Conservation (phyloP, 2,329 filamentous ascomycete species). For the Alternaria alternata region DNA sequence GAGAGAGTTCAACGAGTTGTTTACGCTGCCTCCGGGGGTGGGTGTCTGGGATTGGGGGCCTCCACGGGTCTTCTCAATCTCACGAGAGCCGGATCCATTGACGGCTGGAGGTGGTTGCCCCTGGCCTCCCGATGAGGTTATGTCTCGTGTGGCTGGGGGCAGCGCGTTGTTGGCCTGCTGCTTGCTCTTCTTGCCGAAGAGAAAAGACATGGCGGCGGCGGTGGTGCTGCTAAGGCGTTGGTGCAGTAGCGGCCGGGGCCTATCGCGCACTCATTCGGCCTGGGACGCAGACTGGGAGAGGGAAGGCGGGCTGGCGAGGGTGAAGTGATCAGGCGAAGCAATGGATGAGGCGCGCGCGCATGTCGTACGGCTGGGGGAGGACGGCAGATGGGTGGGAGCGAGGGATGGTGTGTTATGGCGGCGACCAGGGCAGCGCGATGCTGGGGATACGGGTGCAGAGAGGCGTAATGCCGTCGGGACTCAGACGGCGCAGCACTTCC, state of each 20-base stretch:
- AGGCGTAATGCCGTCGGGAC: background rate
- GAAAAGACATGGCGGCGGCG: conserved; percentile 58
- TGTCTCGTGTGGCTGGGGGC: conserved; percentile 64
- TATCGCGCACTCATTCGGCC: conserved; percentile 46
- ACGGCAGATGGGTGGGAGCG: conserved; percentile 5
- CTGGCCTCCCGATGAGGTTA: conserved; percentile 64
- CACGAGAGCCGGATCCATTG: conserved; percentile 56
- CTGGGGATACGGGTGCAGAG: conserved; percentile 9
- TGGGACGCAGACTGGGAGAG: conserved; percentile 2
- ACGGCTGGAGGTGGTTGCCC: conserved; percentile 48
- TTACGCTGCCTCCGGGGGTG: conserved; percentile 77
- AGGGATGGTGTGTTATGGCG: too few species aligned
- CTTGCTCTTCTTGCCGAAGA: conserved; percentile 60
- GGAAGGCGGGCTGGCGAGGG: background rate
- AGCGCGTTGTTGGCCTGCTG: conserved; percentile 53
- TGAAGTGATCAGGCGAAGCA: conserved; percentile 12
- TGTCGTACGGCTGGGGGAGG: conserved; percentile 18
- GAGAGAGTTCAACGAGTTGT: conserved; percentile 72
- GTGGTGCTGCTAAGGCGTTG: conserved; percentile 23
- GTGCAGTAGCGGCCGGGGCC: conserved; percentile 33
- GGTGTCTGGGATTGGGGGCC: conserved; percentile 58
- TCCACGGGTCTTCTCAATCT: conserved; percentile 51
- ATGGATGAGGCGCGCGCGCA: conserved; percentile 19
- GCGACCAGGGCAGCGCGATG: background rate
- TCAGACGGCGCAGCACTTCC: conserved; percentile 8